A percentile compares a stretch with the other conserved stretches of the same genome.
Conservation (phyloP, 257 asterid genomes). For the Linderniella brevidens region DNA sequence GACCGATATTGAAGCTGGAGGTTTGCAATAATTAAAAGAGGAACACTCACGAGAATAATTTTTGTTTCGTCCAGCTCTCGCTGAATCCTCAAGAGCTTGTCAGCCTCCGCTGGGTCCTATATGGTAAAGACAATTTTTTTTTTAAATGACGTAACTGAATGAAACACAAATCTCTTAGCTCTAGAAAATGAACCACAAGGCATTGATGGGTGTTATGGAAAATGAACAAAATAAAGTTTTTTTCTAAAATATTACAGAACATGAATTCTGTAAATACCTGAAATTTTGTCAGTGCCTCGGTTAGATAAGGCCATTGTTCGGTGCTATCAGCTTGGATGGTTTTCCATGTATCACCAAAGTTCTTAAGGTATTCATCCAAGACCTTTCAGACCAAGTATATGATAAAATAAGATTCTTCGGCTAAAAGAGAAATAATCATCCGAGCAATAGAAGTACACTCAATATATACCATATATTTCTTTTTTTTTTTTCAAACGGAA, state of each 20-base stretch:
- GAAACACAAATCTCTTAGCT: no score
- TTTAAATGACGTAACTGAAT: not conserved
- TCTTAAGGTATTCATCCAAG: constrained; percentile 72
- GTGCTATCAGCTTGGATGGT: constrained; percentile 41
- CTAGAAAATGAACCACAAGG: no score
- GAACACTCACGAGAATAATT: constrained; percentile 72
- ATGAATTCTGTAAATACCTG: no score
- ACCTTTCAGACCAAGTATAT: constrained; percentile 43
- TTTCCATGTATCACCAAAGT: constrained; percentile 79
- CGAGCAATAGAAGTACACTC: no score
- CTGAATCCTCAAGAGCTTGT: constrained; percentile 80
- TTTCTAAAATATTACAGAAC: not conserved
- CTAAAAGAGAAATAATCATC: no score
- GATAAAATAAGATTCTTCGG: no score
- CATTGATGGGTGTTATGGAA: no score
- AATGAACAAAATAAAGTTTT: no score
- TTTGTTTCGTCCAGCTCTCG: constrained; percentile 92
- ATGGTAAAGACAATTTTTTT: not conserved
- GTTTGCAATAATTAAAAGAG: no score
- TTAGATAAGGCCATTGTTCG: constrained; percentile 68
- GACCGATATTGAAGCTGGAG: no score
- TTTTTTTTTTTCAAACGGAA: no score
- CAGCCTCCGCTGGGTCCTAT: constrained; percentile 96
- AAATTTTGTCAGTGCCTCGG: constrained; percentile 45
- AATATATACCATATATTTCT: no score